Evolutionary conservation across 306 rosid genomes (phyloP).

Genomic region (Sophora flavescens): DNA sequence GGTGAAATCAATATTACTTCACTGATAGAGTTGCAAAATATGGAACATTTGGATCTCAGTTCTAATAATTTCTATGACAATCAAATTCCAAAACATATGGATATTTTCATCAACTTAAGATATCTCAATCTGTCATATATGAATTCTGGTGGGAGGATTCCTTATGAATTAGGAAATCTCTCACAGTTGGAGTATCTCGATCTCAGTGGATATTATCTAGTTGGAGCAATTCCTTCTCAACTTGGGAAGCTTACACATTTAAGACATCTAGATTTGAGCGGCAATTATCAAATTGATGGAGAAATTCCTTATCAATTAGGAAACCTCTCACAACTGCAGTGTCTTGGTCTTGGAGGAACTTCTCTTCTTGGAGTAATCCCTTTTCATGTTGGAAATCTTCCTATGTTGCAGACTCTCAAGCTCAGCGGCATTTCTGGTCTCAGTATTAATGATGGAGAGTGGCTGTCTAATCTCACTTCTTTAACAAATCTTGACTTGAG

Average conservation of each 20-base stretch:
- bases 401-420: neutral
- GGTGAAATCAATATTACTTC: no score
- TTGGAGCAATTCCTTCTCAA: neutral
- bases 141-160: no score
- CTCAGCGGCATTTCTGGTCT: neutral
- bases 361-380: conserved; percentile 3
- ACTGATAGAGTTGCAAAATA: no score
- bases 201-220: neutral
- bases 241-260: neutral
- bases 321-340: neutral
- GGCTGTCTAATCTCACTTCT: conserved; percentile 4
- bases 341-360: neutral
- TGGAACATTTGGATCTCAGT: no score
- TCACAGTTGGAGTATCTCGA: no score
- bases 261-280: neutral
- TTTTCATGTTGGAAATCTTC: conserved; percentile 4
- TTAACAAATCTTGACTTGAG: conserved; percentile 12
- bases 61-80: no score
- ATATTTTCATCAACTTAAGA: no score
- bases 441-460: neutral
- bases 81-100: no score
- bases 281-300: neutral
- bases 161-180: no score
- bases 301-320: conserved; percentile 9
- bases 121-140: no score